Base-by-base conservation (phyloP, 495 filamentous ascomycete species). In the Antarctomyces pellizariae region DNA sequence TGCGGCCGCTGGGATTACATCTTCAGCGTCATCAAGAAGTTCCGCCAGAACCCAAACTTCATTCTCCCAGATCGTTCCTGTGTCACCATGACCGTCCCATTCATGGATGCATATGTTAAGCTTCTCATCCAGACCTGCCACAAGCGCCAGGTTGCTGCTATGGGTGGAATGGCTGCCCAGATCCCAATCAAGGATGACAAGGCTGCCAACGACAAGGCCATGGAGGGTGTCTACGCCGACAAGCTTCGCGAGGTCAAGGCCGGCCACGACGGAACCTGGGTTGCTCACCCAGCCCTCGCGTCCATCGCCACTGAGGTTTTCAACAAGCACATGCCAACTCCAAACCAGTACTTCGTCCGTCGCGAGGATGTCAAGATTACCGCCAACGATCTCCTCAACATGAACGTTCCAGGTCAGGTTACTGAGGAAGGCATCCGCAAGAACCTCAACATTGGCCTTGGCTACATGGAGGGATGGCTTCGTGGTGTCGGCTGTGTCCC, bases 1-100 rank as follows among this genome's bases (percentile, higher is more conserved):
- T 99, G 86, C 52, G 86, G 86, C 26, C 75, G 86, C 26, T 99
- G 86, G 86, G 86, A 99, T 47, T 99, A 99, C 62, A 95, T 99
- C 56, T 97, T 99, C 62, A 84, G 72, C 49, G 78, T 86, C 45
- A 99, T 99, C 62, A 99, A 99, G 64, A 92, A 91, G 55, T 93
- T 95, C 71, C 76, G 89, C 40, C 67, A 91, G 37, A 82, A 92
- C 58, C 57, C 75, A 34, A 67, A 71, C 46, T 99, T 93, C 47
- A 69, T 95, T 32, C 68, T 99, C 9, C 89, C 86, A 6, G 89
- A 99, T 43, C 77, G 86, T 24, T 67, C 67, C 18, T 64, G 67
- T 32, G 79, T 97, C 18, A 97, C 86, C 37, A 97, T 97, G 86
- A 93, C 83, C 14, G 78, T 90, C 0, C 86, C 86, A 2, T 97